These are phyloP conservation scores for Podospora comata DNA, from an alignment of 495 filamentous ascomycete genomes.

Conservation along the genomic window DNA sequence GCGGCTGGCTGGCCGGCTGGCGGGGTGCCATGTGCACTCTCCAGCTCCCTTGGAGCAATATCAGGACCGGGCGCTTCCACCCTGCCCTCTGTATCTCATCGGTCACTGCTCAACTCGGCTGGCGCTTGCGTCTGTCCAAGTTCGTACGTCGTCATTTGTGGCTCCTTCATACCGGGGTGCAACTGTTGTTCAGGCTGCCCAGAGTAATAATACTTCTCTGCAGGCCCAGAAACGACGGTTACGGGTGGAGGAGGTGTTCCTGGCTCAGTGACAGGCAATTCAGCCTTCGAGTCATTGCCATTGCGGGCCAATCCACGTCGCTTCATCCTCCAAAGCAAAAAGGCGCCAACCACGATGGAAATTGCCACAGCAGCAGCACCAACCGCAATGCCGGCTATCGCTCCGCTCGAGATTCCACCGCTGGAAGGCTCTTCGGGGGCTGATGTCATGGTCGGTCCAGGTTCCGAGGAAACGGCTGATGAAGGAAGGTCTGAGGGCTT, in stretches of 20 bases:
- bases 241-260: not conserved
- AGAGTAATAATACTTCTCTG: not conserved
- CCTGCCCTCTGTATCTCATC: not conserved
- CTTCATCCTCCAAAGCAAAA: slow-evolving; percentile 22
- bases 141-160: not conserved
- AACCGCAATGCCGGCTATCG: slow-evolving; percentile 26
- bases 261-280: not conserved
- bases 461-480: no score
- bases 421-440: no score
- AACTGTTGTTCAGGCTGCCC: not conserved
- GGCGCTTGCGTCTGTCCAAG: not conserved
- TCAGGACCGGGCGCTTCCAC: not conserved
- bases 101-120: not conserved
- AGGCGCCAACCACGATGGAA: slow-evolving; percentile 10
- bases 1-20: no score
- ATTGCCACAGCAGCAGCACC: slow-evolving; percentile 17
- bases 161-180: not conserved
- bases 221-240: not conserved
- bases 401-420: slow-evolving; percentile 15
- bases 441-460: no score
- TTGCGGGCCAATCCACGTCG: not conserved
- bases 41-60: not conserved
- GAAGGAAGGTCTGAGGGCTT: slow-evolving; percentile 1
- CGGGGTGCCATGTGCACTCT: no score
- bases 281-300: not conserved